phyloP scores from a whole-genome alignment of 352 stramenopile species.

The Phytophthora chlamydospora region DNA sequence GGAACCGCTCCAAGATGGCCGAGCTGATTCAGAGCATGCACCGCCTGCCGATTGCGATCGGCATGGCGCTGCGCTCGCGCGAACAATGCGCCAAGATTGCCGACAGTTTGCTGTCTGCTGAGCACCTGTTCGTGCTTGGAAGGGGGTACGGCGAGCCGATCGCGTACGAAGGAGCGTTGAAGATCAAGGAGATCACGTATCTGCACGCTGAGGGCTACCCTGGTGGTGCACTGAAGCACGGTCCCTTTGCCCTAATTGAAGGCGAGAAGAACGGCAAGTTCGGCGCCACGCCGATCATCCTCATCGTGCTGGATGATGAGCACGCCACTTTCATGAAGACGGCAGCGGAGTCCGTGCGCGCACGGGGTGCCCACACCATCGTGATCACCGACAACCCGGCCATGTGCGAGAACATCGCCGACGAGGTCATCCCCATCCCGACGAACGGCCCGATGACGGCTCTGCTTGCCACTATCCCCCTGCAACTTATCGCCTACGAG shows the following conservation, averaged over 20 bases:
- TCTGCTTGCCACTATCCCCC: constrained; percentile 94
- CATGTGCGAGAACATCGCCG: constrained; percentile 92
- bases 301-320: constrained; percentile 97
- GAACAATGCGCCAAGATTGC: constrained; percentile 93
- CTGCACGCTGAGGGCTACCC: constrained; percentile 98
- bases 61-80: constrained; percentile 95
- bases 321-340: constrained; percentile 97
- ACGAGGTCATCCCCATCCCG: constrained; percentile 96
- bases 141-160: constrained; percentile 95
- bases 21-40: constrained; percentile 96
- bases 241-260: constrained; percentile 99
- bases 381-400: constrained; percentile 97
- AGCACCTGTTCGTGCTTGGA: constrained; percentile 96
- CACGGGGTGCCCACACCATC: constrained; percentile 95
- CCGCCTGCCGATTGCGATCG: constrained; percentile 97
- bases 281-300: constrained; percentile 96
- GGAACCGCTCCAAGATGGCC: constrained; percentile 85
- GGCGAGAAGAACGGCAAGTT: constrained; percentile 92
- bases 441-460: constrained; percentile 96
- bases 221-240: constrained; percentile 98
- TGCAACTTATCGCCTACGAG: constrained; percentile 99
- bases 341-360: constrained; percentile 95
- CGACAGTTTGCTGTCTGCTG: constrained; percentile 85
- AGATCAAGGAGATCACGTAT: constrained; percentile 99
- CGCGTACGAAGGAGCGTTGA: constrained; percentile 97